Percentiles rank a stretch among this genome's conserved stretches.
These are phyloP conservation scores for Chytridiales sp. DNA, from an alignment of 371 early-diverging fungal species.

Conservation along the genomic window DNA sequence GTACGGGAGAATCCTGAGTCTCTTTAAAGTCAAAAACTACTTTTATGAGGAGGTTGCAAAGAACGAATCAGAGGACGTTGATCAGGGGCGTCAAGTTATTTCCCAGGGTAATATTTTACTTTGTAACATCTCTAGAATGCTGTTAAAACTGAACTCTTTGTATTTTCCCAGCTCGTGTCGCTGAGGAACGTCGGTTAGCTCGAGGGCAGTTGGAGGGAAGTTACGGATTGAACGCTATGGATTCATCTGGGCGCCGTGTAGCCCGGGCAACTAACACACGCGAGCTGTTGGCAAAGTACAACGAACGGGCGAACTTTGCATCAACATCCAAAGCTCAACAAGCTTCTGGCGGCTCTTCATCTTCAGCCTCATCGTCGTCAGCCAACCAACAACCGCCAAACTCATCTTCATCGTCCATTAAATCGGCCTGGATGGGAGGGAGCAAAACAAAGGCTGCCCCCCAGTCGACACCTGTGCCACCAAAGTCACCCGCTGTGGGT, in stretches of 20 bases:
- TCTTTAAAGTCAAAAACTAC: constrained; percentile 62
- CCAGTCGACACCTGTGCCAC: too few species aligned
- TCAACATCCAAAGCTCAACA: too few species aligned
- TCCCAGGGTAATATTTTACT: constrained; percentile 33
- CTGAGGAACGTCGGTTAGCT: constrained; percentile 28
- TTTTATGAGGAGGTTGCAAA: constrained; percentile 59
- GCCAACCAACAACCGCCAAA: too few species aligned
- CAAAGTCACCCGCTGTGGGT: too few species aligned
- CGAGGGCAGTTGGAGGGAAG: too few species aligned
- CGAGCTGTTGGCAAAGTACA: constrained; percentile 34
- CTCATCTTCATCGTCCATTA: too few species aligned
- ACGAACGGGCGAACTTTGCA: too few species aligned
- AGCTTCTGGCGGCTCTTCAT: too few species aligned
- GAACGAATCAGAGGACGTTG: constrained; percentile 50
- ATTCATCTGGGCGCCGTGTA: constrained; percentile 5
- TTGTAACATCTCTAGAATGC: not conserved
- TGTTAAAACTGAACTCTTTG: not conserved
- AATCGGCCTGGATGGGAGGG: too few species aligned
- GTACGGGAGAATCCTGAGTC: constrained; percentile 71
- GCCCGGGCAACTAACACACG: constrained; percentile 13
- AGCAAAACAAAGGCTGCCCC: too few species aligned
- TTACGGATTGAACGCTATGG: not conserved
- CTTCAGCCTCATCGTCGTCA: too few species aligned
- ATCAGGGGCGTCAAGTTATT: constrained; percentile 48
- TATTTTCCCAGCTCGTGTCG: constrained; percentile 20